phyloP scores from a whole-genome alignment of 2,329 filamentous ascomycete genomes.

The Lojkania enalia region DNA sequence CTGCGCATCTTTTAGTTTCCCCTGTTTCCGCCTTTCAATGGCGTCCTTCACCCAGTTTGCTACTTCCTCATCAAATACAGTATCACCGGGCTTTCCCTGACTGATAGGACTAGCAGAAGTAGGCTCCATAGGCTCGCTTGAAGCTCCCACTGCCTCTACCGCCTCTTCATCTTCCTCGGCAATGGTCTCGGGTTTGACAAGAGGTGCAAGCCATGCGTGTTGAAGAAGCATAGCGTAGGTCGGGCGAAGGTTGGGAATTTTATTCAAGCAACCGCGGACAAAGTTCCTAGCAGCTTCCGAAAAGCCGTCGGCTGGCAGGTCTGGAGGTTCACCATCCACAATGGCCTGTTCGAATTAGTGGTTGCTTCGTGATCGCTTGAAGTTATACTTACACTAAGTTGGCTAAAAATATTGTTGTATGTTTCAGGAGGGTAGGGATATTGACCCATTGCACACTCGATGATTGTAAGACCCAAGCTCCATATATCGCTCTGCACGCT shows the following conservation, averaged over 20 bases:
- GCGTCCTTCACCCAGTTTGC: conserved; percentile 80
- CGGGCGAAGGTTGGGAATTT: conserved; percentile 88
- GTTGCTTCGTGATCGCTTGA: conserved; percentile 2
- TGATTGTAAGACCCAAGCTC: conserved; percentile 91
- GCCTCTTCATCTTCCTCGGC: conserved; percentile 69
- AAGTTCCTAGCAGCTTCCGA: conserved; percentile 83
- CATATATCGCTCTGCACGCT: conserved; percentile 98
- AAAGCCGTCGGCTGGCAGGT: conserved; percentile 77
- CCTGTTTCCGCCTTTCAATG: conserved; percentile 67
- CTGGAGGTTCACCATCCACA: conserved; percentile 93
- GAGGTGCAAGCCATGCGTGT: conserved; percentile 80
- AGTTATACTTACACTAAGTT: conserved; percentile 75
- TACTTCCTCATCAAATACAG: conserved; percentile 75
- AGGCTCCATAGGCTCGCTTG: conserved; percentile 33
- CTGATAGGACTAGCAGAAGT: conserved; percentile 31
- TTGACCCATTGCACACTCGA: conserved; percentile 90
- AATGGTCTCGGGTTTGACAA: conserved; percentile 77
- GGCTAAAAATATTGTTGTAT: conserved; percentile 97
- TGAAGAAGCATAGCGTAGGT: conserved; percentile 87
- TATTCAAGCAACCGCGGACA: conserved; percentile 87
- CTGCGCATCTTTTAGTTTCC: conserved; percentile 52
- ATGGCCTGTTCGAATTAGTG: conserved; percentile 69
- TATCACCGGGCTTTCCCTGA: conserved; percentile 28
- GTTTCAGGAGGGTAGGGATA: conserved; percentile 98
- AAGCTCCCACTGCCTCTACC: conserved; percentile 46